Base-by-base conservation (phyloP, 306 rosid species). In the Trichosanthes cucumerina region DNA sequence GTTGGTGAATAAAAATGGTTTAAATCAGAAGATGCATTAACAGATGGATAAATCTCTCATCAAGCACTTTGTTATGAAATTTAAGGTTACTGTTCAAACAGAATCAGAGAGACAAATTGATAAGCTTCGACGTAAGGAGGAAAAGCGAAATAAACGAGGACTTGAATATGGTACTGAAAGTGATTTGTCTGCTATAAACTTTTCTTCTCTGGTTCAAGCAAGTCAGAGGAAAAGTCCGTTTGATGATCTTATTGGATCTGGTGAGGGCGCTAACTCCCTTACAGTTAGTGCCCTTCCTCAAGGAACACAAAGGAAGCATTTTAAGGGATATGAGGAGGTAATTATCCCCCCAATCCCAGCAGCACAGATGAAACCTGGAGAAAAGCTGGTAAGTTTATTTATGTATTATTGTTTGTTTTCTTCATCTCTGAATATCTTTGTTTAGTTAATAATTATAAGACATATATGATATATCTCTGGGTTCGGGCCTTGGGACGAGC, bases 81-180 rank as follows among this genome's bases (percentile, higher is more conserved):
- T 78, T 81, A 47, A 94, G 98, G 97, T 94, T 71, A 94, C 95
- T 57, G 95, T 94, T 84, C 98, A 92, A 80, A 92, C 91, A 76
- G 98, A 95, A 81, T 89, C 98, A 16, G 96, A 79, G 68, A 86
- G 83, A 80, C 97, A 95, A 90, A 86, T 95, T 65, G 98, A 95
- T 80, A 95, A 92, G 84, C 98, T 95, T 83, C 88, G 98, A 46
- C 98, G 97, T 83, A 91, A 92, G 88, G 98, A 95, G 89, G 98
- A 92, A 89, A 92, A 87, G 82, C 82, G 92, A 84, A 86, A 86
- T 63, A 90, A 92, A 85, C 86, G 96, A 47, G 97, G 93, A 84
- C 82, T 79, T 68, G 98, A 95, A 47, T 81, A 85, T 82, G 87
- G 84, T 5, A 83, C 85, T 66, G 97, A 89, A 81, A 88, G 83